Conservation (phyloP, 345 rosid species). For the Hirschfeldia incana region DNA sequence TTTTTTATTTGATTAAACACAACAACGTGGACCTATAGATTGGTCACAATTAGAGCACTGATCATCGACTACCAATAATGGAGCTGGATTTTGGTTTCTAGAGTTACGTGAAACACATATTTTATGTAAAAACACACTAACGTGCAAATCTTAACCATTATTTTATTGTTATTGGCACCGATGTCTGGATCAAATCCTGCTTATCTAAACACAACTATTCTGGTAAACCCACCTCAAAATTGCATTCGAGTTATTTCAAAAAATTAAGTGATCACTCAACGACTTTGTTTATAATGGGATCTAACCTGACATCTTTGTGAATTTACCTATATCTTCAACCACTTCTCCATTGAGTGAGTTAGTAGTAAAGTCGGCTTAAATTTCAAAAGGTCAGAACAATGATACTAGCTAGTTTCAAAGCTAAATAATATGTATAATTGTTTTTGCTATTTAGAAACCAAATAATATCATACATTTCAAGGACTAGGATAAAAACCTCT, state of each 20-base stretch:
- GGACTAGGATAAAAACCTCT: background rate
- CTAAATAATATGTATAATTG: background rate
- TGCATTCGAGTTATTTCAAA: background rate
- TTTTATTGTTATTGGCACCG: background rate
- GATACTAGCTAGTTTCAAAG: background rate
- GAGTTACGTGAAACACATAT: slow-evolving; percentile 1
- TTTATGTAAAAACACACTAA: background rate
- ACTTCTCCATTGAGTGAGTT: background rate
- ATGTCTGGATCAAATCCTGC: background rate
- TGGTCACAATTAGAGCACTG: background rate
- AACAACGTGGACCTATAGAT: background rate
- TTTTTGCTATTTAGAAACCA: background rate
- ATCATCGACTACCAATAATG: background rate
- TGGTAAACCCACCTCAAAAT: background rate
- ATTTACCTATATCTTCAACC: background rate
- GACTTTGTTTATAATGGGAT: background rate
- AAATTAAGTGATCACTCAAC: background rate
- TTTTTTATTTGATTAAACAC: background rate
- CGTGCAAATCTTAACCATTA: background rate
- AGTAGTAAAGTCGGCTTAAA: background rate
- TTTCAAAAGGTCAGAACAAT: background rate
- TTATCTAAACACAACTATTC: background rate
- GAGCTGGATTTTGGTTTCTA: background rate
- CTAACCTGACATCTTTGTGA: background rate
- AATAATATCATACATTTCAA: background rate